phyloP scores from a whole-genome alignment of 257 asterid genomes.

The Mitragyna speciosa region DNA sequence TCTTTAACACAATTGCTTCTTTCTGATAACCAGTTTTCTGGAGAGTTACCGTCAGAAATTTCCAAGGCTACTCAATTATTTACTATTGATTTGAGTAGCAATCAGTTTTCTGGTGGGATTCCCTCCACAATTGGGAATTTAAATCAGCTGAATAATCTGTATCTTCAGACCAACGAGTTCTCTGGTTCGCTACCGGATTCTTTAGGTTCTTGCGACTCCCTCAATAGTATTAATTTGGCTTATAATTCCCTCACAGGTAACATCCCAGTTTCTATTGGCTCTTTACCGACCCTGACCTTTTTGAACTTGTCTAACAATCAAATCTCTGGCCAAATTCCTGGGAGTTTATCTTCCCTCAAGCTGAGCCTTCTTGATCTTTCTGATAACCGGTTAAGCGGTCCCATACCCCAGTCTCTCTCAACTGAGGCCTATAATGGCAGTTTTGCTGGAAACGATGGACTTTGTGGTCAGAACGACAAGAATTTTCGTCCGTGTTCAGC shows the following conservation, averaged over 20 bases:
- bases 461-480: conserved; percentile 58
- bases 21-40: conserved; percentile 49
- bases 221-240: conserved; percentile 62
- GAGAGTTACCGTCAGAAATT: conserved; percentile 57
- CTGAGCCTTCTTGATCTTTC: conserved; percentile 79
- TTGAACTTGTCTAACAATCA: conserved; percentile 69
- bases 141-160: conserved; percentile 48
- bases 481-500: conserved; percentile 48
- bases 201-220: conserved; percentile 55
- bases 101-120: conserved; percentile 60
- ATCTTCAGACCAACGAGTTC: conserved; percentile 55
- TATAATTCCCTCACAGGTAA: conserved; percentile 52
- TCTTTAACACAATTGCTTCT: conserved; percentile 50
- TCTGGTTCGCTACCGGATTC: conserved; percentile 72
- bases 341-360: conserved; percentile 53
- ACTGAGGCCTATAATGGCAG: conserved; percentile 63
- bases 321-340: conserved; percentile 71
- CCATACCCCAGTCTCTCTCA: conserved; percentile 59
- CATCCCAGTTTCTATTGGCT: conserved; percentile 60
- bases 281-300: conserved; percentile 59
- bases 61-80: conserved; percentile 45
- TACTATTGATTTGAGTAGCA: conserved; percentile 52
- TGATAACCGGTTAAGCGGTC: conserved; percentile 55
- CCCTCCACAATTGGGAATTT: conserved; percentile 57
- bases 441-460: conserved; percentile 60